Evolutionary conservation across 2,329 filamentous ascomycete species (phyloP), one percentile per base, ranked within the genome.

Genomic region (Colletotrichum filicis): DNA sequence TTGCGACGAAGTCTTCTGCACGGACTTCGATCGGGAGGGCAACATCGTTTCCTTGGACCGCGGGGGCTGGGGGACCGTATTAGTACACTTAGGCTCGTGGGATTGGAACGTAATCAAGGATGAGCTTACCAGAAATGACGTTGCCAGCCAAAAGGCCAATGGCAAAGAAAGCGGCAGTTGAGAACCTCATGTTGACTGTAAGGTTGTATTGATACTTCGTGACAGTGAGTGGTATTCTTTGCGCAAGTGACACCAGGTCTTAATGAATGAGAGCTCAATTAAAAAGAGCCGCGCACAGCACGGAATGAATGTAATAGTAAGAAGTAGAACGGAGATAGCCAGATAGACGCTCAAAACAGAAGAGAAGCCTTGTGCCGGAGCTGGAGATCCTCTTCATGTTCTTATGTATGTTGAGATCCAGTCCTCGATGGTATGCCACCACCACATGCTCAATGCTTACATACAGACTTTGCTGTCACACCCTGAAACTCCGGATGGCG

Each of bases 401-500:
- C 35, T 55, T 63, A 35, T 55, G 30, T 55, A 24, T 9, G n/a
- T n/a, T 14, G 5, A 12, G 26, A 5, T 12, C 4, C 42, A 11
- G 42, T 9, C 7, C 19, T 49, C 42, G 16, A 19, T 22, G 19
- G 42, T 11, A n/a, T n/a, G 42, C 42, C 28, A 55, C 61, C 14
- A 55, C 28, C 30, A 35, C 30, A 26, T 30, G n/a, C 52, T 24
- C 19, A 32, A 53, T 63, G 32, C 60, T 28, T 26, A 28, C 46
- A 46, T 26, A 22, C 46, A 46, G 26, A 14, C 55, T 60, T 56
- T 24, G 16, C 61, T 66, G 71, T 65, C 66, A 71, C 56, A 71
- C 37, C 56, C 66, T 73, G 71, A 73, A 73, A 73, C 71, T 66
- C 60, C 56, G 66, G 66, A 73, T 61, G 66, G 66, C 71, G 56